These are phyloP conservation scores for Rhodosporidiobolus odoratus DNA, from an alignment of 768 basidiomycete genomes.

Conservation along the genomic window DNA sequence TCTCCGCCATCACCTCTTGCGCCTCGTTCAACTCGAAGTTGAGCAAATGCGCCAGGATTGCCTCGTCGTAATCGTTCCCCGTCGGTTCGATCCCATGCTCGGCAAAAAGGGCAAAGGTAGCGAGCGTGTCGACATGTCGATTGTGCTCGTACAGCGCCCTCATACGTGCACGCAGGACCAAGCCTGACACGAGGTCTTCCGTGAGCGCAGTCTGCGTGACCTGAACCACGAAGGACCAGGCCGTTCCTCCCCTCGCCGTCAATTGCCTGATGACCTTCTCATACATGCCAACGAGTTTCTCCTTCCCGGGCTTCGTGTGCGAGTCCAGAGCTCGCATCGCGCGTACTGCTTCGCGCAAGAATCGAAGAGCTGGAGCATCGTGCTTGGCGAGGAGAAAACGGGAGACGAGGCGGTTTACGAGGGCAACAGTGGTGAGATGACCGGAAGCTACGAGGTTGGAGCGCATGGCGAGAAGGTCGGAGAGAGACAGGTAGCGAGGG, in stretches of 20 bases:
- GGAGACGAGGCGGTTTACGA: too few species aligned
- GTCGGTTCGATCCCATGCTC: neutral
- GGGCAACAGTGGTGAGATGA: too few species aligned
- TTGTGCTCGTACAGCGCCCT: conserved; percentile 13
- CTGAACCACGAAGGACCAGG: conserved; percentile 1
- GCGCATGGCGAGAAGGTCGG: too few species aligned
- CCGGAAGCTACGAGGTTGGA: too few species aligned
- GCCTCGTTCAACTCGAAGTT: conserved; percentile 13
- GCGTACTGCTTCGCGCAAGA: too few species aligned
- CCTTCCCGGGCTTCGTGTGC: too few species aligned
- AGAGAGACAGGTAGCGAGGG: too few species aligned
- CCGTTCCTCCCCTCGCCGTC: neutral
- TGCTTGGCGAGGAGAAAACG: neutral
- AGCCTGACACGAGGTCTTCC: neutral
- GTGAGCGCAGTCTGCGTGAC: conserved; percentile 13
- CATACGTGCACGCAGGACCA: conserved; percentile 8
- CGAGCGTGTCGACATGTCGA: conserved; percentile 7
- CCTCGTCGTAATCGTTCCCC: conserved; percentile 19
- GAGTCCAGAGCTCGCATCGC: too few species aligned
- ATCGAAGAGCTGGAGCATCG: too few species aligned
- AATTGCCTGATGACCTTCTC: neutral
- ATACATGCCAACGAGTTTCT: neutral
- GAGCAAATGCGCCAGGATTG: conserved; percentile 15
- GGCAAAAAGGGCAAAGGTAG: conserved; percentile 6
- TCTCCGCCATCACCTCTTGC: conserved; percentile 12